phyloP scores from a whole-genome alignment of 805 yeast genomes.

The Pichia paraexigua region DNA sequence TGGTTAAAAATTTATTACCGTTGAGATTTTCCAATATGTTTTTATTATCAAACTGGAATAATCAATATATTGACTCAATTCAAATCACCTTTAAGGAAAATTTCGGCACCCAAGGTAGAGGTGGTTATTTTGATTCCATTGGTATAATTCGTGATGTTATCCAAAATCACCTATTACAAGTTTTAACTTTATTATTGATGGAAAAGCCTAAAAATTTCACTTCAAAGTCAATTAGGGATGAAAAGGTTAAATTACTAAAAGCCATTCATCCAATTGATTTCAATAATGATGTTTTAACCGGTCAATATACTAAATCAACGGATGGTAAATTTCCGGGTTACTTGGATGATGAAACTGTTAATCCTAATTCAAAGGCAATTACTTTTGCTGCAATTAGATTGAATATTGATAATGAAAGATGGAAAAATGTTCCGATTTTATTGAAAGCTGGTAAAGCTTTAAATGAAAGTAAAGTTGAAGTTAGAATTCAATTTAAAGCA shows the following conservation, averaged over 20 bases:
- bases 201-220: conserved; percentile 89
- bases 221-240: conserved; percentile 92
- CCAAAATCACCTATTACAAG: conserved; percentile 95
- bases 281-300: conserved; percentile 60
- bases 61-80: conserved; percentile 64
- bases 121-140: conserved; percentile 92
- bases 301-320: conserved; percentile 78
- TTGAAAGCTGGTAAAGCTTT: conserved; percentile 98
- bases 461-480: conserved; percentile 90
- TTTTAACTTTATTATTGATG: conserved; percentile 85
- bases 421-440: conserved; percentile 97
- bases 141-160: conserved; percentile 97
- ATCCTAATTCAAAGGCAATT: conserved; percentile 72
- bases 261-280: conserved; percentile 61
- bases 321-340: conserved; percentile 91
- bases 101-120: conserved; percentile 99
- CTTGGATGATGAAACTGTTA: conserved; percentile 86
- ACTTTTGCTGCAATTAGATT: conserved; percentile 85
- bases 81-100: conserved; percentile 94
- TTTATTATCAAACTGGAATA: conserved; percentile 85
- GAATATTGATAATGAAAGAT: conserved; percentile 81
- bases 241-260: conserved; percentile 86
- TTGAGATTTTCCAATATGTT: conserved; percentile 88
- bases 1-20: conserved; percentile 89
- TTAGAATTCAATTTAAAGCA: conserved; percentile 84